These are phyloP conservation scores for Mariannaea sp. DNA, from an alignment of 2,329 filamentous ascomycete genomes.

Conservation along the genomic window DNA sequence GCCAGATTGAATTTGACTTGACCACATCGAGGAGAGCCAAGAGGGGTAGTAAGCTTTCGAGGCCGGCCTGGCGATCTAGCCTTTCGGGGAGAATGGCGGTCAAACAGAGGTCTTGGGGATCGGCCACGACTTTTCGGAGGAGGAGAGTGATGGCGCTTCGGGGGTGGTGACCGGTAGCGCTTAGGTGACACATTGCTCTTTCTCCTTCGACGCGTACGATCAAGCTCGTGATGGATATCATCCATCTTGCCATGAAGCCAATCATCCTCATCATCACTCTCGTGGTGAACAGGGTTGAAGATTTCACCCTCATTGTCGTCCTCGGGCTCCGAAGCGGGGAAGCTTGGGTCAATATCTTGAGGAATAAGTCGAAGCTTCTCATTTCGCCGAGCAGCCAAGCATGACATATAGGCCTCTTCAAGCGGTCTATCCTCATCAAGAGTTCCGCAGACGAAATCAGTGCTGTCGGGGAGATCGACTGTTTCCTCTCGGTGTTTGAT, in stretches of 20 bases:
- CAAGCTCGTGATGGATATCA: constrained; percentile 64
- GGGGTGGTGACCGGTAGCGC: constrained; percentile 51
- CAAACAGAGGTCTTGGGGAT: constrained; percentile 61
- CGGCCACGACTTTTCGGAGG: constrained; percentile 54
- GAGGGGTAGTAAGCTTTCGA: constrained; percentile 51
- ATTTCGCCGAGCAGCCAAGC: constrained; percentile 78
- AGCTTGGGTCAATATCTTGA: constrained; percentile 98
- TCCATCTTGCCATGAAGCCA: constrained; percentile 77
- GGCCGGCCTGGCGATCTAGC: constrained; percentile 75
- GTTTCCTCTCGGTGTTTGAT: constrained; percentile 53
- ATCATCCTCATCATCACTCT: constrained; percentile 71
- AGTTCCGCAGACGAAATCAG: constrained; percentile 98
- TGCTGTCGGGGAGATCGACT: constrained; percentile 91
- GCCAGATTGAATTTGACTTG: constrained; percentile 45
- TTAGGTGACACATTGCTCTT: constrained; percentile 56
- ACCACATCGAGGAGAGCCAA: constrained; percentile 48
- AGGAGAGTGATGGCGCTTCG: constrained; percentile 40
- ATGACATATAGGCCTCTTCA: constrained; percentile 91
- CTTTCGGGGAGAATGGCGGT: constrained; percentile 71
- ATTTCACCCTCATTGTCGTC: constrained; percentile 77
- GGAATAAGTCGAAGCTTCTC: constrained; percentile 82
- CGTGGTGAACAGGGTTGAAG: constrained; percentile 60
- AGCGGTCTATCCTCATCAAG: constrained; percentile 92
- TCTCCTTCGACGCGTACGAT: constrained; percentile 53
- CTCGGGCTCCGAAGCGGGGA: constrained; percentile 92